Percentiles rank a stretch among this genome's conserved stretches.
Evolutionary conservation across 495 filamentous ascomycete genomes (phyloP).

Genomic region (Aspergillus affinis): DNA sequence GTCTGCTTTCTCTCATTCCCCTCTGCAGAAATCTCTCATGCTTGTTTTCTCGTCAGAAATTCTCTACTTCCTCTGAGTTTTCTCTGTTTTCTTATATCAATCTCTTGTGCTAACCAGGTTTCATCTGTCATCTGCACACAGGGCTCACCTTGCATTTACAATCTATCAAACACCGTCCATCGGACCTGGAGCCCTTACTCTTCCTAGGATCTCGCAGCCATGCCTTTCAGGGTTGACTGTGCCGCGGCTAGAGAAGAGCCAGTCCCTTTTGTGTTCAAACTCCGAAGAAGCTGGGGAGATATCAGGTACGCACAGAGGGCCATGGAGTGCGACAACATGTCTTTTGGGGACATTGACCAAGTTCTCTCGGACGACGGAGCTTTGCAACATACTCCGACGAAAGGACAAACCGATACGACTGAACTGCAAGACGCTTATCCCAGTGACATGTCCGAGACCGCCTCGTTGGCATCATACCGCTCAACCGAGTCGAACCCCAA

Average conservation of each 20-base stretch:
- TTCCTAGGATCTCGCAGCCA: background rate
- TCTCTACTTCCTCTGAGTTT: background rate
- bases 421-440: background rate
- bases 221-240: conserved; percentile 14
- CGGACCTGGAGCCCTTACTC: no score
- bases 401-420: background rate
- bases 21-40: background rate
- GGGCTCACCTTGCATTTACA: background rate
- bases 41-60: background rate
- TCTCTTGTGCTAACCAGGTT: background rate
- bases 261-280: conserved; percentile 15
- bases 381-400: background rate
- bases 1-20: background rate
- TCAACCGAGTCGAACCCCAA: background rate
- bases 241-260: conserved; percentile 6
- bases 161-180: background rate
- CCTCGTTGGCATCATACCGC: background rate
- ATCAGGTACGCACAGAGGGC: conserved; percentile 7
- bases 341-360: background rate
- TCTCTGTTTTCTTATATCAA: background rate
- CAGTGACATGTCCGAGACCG: conserved; percentile 1
- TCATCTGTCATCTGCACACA: background rate
- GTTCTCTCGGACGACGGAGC: conserved; percentile 3
- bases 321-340: conserved; percentile 9
- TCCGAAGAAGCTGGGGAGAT: conserved; percentile 17